Evolutionary conservation across 371 early-diverging fungal genomes (phyloP).

Genomic region (Parasitella parasitica): DNA sequence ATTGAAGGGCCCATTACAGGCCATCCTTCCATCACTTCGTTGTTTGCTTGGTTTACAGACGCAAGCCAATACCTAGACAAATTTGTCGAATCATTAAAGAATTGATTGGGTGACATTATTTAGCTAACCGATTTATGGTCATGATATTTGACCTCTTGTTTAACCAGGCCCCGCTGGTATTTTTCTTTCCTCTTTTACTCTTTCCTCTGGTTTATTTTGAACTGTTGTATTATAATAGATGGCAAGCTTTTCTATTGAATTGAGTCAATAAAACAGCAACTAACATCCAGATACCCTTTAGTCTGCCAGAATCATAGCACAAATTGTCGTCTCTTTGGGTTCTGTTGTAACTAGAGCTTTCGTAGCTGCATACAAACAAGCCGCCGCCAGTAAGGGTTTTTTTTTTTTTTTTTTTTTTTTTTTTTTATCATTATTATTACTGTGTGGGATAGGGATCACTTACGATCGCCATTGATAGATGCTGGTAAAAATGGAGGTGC

Average conservation of each 20-base stretch:
- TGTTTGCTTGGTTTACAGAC: constrained; percentile 23
- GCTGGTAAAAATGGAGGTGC: constrained; percentile 66
- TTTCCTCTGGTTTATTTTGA: not conserved
- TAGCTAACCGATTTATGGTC: not conserved
- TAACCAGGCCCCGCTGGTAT: constrained; percentile 7
- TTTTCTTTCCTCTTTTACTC: not conserved
- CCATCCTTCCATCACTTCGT: constrained; percentile 30
- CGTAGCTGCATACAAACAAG: constrained; percentile 92
- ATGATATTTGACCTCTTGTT: not conserved
- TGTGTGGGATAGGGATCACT: too few relatives aligned
- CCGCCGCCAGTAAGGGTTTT: constrained; percentile 80
- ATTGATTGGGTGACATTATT: not conserved
- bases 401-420: too few relatives aligned
- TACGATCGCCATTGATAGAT: too few relatives aligned
- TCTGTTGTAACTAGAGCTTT: constrained; percentile 92
- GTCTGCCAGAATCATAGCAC: constrained; percentile 77
- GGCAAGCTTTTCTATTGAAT: not conserved
- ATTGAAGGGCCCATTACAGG: constrained; percentile 20
- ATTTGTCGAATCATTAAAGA: not conserved
- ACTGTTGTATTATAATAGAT: not conserved
- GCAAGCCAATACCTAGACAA: constrained; percentile 1
- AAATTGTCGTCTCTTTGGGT: constrained; percentile 82
- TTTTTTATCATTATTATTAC: too few relatives aligned
- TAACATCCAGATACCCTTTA: constrained; percentile 11
- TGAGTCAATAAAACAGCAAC: not conserved